These are phyloP conservation scores for Imleria badia DNA, from an alignment of 768 basidiomycete species.

Conservation along the genomic window DNA sequence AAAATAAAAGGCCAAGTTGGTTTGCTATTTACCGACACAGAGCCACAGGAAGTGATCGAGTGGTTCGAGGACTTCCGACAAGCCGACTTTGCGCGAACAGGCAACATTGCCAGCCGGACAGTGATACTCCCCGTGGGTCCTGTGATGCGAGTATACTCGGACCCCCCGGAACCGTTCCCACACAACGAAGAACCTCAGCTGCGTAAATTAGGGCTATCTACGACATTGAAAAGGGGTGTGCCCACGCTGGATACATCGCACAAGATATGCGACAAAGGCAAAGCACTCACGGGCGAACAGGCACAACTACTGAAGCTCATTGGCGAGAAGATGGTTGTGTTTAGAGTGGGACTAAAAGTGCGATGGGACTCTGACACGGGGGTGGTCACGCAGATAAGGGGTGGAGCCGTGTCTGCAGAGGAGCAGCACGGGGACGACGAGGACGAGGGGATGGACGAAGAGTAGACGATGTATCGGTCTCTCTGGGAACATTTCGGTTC, in stretches of 20 bases:
- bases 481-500: not conserved
- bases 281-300: conserved; percentile 79
- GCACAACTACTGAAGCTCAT: conserved; percentile 91
- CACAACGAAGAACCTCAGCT: conserved; percentile 98
- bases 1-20: conserved; percentile 96
- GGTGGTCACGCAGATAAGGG: conserved; percentile 59
- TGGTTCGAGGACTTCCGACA: conserved; percentile 94
- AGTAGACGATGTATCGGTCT: conserved; percentile 19
- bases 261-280: conserved; percentile 80
- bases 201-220: conserved; percentile 85
- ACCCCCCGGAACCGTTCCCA: conserved; percentile 87
- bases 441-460: conserved; percentile 54
- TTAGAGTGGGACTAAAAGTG: conserved; percentile 68
- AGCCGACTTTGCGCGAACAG: conserved; percentile 89
- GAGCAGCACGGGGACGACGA: conserved; percentile 37
- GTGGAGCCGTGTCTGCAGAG: conserved; percentile 37
- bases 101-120: conserved; percentile 73
- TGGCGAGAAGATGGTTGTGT: conserved; percentile 85
- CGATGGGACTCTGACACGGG: conserved; percentile 73
- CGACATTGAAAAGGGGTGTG: conserved; percentile 82
- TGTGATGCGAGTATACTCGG: conserved; percentile 75
- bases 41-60: conserved; percentile 85
- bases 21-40: conserved; percentile 86
- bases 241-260: conserved; percentile 82
- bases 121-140: conserved; percentile 82